Evolutionary conservation across 1,284 basidiomycete species (phyloP), one percentile per base, ranked within the genome.

Genomic region (Tetrapyrgos nigripes): DNA sequence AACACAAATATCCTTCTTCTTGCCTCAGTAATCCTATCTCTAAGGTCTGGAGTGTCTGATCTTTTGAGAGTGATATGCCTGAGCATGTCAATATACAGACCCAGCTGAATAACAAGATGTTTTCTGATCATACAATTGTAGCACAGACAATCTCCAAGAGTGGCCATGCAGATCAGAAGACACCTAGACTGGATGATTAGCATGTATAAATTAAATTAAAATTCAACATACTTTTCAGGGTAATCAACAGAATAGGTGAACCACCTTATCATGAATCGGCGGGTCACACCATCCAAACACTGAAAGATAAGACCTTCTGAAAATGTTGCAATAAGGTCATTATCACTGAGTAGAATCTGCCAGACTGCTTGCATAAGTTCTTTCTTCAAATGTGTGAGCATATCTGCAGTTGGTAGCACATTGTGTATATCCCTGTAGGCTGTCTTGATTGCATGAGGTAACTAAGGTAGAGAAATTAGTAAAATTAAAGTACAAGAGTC

Each of bases 231-330:
- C 76, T 74, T 76, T 60, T 79, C 76, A 1, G 75, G 77, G 60
- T 78, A 79, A 64, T 79, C 76, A 2, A 74, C 76, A 11, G 74
- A 73, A 57, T 79, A 78, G 13, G 70, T 70, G 27, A 76, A 71
- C 26, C 78, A 60, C 3, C 71, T 65, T 29, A 70, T 69, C 59
- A 70, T 78, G 3, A 76, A 29, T 1, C 66, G 59, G 0, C 71
- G 62, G 24, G 54, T 48, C 28, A 73, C 59, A 5, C 72, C 72
- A 68, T 78, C 76, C 23, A 50, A 37, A 57, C 70, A 77, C 17
- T 50, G 17, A 17, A 70, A 54, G 4, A 69, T 61, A 19, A 73
- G 59, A 0, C 74, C 75, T 55, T 76, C 49, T 2, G 56, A 40
- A 55, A 75, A 77, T 0, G 71, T 73, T 35, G 70, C 52, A 9